Base-by-base conservation (phyloP, 2,329 filamentous ascomycete species). In the Cladosporium halotolerans region DNA sequence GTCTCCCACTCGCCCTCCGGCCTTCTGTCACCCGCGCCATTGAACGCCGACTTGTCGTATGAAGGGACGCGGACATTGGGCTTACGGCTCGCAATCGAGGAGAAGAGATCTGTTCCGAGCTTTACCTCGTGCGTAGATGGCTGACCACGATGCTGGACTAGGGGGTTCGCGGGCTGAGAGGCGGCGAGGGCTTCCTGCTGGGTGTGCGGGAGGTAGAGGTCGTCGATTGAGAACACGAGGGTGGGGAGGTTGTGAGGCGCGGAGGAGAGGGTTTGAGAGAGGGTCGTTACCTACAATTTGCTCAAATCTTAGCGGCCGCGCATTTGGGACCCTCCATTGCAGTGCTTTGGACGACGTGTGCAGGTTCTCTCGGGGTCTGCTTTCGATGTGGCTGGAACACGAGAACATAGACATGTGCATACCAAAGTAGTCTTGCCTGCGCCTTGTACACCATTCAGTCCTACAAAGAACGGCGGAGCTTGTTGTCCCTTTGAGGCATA, bases 341-440 rank as follows among this genome's bases (percentile, higher is more conserved):
- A 28, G 23, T 7, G 23, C 5, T 28, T 3, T 7, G 23, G 7
- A 28, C 23, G 23, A 28, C 7, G 7, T 28, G 7, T 28, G 23
- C 23, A 5, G 7, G 23, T 28, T 7, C 23, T 7, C 23, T 7
- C 23, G 23, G 23, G 5, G 23, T 28, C 23, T 28, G 23, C 23
- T 28, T 28, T 28, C 13, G n/a, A 40, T 42, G 52, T 19, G 32
- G 28, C 23, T 31, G 18, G 34, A 14, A 28, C 19, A 18, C 33
- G 38, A 50, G 18, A 34, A 40, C 13, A 33, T 54, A 61, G 52
- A 28, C 23, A 28, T 28, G 23, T 28, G 23, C 76, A 66, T 68
- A 82, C 90, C 63, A 96, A 79, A 10, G 91, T 95, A 3, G 91
- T 95, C 75, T 97, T 96, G 61, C 92, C 92, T 36, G 88, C 86